Conservation (phyloP, 345 rosid species). For the Ailanthus altissimus region DNA sequence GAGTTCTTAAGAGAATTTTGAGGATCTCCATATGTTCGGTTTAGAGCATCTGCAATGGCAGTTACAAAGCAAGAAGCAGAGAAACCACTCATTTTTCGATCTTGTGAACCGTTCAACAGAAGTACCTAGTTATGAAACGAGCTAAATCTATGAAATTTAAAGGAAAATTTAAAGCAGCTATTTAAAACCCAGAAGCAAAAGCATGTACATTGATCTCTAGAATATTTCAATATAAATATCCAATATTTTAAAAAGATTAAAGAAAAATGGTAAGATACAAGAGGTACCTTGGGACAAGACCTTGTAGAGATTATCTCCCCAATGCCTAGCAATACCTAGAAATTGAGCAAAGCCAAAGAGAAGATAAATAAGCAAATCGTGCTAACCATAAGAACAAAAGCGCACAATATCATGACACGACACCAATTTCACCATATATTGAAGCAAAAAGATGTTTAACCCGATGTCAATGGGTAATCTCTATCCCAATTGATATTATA, state of each 20-base stretch:
- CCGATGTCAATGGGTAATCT: not conserved
- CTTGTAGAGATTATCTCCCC: slow-evolving; percentile 84
- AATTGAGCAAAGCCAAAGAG: not conserved
- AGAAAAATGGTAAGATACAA: not conserved
- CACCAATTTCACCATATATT: not conserved
- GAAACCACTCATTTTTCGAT: slow-evolving; percentile 79
- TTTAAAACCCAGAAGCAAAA: not conserved
- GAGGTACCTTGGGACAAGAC: slow-evolving; percentile 76
- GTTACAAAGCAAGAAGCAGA: slow-evolving; percentile 81
- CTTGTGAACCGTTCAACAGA: slow-evolving; percentile 74
- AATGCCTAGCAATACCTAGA: slow-evolving; percentile 79
- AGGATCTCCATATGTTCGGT: slow-evolving; percentile 73
- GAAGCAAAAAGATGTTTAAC: not conserved
- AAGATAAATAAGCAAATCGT: not conserved
- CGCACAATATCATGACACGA: not conserved
- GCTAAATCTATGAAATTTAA: not conserved
- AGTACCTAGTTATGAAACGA: slow-evolving; percentile 49
- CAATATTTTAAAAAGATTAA: not conserved
- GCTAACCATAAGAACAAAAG: not conserved
- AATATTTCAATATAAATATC: not conserved
- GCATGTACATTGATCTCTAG: not conserved
- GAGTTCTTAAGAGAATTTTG: slow-evolving; percentile 55
- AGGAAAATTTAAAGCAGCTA: not conserved
- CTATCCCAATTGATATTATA: not conserved
- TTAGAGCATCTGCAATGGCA: slow-evolving; percentile 77